Evolutionary conservation across 2,329 filamentous ascomycete species (phyloP).

Genomic region (Alternaria hordeiaustralica): DNA sequence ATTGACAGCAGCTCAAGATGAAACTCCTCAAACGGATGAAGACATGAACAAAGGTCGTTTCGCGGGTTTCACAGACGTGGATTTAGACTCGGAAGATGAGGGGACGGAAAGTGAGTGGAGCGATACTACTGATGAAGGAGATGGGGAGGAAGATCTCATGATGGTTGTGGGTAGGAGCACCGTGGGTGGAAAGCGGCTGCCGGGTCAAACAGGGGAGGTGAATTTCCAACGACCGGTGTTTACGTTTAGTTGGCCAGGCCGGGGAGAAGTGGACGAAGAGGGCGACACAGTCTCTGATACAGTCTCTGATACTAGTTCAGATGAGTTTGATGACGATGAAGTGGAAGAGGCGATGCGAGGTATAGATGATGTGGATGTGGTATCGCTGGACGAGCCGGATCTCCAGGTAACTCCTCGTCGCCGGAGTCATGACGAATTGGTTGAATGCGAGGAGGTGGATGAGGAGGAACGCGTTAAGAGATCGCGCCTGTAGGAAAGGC

Average conservation of each 20-base stretch:
- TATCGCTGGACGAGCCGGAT: not conserved
- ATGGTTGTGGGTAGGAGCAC: not conserved
- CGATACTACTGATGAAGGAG: not conserved
- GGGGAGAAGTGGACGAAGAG: not conserved
- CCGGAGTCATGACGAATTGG: not conserved
- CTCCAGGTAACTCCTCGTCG: not conserved
- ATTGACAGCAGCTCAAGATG: not conserved
- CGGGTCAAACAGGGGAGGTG: not conserved
- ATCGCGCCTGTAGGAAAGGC: not conserved
- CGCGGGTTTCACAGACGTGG: not conserved
- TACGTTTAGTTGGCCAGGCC: not conserved
- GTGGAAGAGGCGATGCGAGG: not conserved
- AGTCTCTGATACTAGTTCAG: not conserved
- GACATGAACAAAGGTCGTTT: too few relatives aligned
- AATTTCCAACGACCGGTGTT: not conserved
- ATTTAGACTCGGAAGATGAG: not conserved
- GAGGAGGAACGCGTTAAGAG: not conserved
- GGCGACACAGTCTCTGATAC: not conserved
- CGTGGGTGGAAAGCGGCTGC: not conserved
- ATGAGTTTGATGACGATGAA: not conserved
- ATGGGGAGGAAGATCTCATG: not conserved
- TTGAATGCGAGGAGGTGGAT: not conserved
- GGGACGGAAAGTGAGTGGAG: not conserved
- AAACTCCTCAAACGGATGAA: not conserved
- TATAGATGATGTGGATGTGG: not conserved